These are phyloP conservation scores for Middelhovenomyces tepae DNA, from an alignment of 805 yeast genomes.

Conservation along the genomic window DNA sequence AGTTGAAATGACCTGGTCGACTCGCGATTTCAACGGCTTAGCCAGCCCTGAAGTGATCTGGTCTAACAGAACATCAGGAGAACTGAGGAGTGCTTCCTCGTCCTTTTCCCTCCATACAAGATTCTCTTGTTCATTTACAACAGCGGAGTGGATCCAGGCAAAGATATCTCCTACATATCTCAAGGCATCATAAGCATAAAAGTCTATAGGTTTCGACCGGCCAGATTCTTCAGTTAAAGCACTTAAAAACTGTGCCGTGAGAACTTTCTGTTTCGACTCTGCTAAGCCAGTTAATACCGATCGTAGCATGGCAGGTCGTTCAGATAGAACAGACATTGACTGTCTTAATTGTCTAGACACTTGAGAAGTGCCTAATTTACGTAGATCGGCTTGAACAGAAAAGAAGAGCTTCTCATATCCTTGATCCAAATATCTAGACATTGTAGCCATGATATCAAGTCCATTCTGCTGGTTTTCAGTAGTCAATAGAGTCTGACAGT, in stretches of 20 bases:
- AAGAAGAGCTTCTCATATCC: constrained; percentile 48
- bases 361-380: constrained; percentile 12
- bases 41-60: constrained; percentile 46
- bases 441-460: constrained; percentile 49
- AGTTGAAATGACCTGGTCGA: constrained; percentile 60
- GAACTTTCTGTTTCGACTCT: constrained; percentile 54
- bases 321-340: constrained; percentile 24
- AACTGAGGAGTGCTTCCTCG: constrained; percentile 12
- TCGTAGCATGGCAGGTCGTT: constrained; percentile 38
- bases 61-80: constrained; percentile 34
- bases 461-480: constrained; percentile 46
- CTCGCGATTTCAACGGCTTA: constrained; percentile 50
- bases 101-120: constrained; percentile 1
- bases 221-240: constrained; percentile 25
- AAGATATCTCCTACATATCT: constrained; percentile 79
- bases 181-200: constrained; percentile 70
- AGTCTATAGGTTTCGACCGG: constrained; percentile 42
- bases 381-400: constrained; percentile 28
- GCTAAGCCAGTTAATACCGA: constrained; percentile 54
- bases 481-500: constrained; percentile 63
- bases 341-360: constrained; percentile 16
- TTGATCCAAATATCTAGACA: constrained; percentile 41
- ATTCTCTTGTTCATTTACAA: constrained; percentile 77
- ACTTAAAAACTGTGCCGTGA: constrained; percentile 56
- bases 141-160: constrained; percentile 78